These are phyloP conservation scores for Durusdinium trenchii DNA, from an alignment of 73 alveolate genomes.

Conservation along the genomic window DNA sequence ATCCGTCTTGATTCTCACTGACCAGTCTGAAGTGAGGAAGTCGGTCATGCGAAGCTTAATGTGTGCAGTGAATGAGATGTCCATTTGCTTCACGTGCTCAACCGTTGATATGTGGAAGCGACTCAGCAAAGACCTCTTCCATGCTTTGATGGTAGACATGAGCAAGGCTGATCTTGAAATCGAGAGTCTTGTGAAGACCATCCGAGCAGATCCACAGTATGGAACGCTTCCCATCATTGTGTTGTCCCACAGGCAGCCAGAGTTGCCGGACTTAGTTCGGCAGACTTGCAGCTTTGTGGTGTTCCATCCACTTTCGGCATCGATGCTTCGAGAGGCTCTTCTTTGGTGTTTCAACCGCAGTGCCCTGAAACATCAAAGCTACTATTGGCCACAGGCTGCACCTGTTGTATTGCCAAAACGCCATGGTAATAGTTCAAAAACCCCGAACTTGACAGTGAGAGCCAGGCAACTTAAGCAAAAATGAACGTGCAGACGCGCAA, in stretches of 20 bases:
- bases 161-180: conserved; percentile 68
- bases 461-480: conserved; percentile 49
- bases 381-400: conserved; percentile 48
- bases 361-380: conserved; percentile 50
- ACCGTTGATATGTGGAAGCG: conserved; percentile 49
- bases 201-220: conserved; percentile 69
- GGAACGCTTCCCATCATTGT: conserved; percentile 61
- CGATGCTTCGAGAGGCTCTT: conserved; percentile 60
- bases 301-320: conserved; percentile 56
- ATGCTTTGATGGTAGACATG: conserved; percentile 66
- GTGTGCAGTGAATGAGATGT: conserved; percentile 63
- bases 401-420: background rate
- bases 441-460: conserved; percentile 22
- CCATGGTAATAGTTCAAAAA: background rate
- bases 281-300: conserved; percentile 82
- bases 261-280: conserved; percentile 58
- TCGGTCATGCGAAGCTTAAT: conserved; percentile 44
- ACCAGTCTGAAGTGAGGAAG: conserved; percentile 40
- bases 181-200: conserved; percentile 57
- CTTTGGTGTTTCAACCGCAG: conserved; percentile 71
- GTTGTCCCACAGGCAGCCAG: background rate
- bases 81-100: conserved; percentile 58
- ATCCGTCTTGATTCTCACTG: conserved; percentile 45
- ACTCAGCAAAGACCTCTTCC: conserved; percentile 29
- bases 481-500: background rate